Percentiles rank a stretch among this genome's conserved stretches.
Conservation (phyloP, 2,329 filamentous ascomycete species). For the Fusarium incarnatum region DNA sequence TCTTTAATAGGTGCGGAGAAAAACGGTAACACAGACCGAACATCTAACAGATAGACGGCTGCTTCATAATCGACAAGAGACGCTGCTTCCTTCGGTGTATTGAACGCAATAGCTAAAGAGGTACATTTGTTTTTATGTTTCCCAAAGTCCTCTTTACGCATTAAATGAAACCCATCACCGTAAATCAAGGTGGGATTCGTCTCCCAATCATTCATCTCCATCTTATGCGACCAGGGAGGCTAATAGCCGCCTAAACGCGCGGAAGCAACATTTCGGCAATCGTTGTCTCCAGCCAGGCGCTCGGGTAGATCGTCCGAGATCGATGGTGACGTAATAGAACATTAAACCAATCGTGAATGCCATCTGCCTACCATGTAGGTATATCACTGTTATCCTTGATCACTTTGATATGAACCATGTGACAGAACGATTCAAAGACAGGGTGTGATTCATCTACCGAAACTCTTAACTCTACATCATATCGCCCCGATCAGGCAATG, state of each 20-base stretch:
- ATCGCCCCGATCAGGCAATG: neutral
- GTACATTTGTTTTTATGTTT: neutral
- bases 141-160: neutral
- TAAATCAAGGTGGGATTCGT: neutral
- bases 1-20: neutral
- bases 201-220: neutral
- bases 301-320: slow-evolving; percentile 51
- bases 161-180: neutral
- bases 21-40: neutral
- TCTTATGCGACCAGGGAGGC: neutral
- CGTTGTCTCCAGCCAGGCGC: slow-evolving; percentile 25
- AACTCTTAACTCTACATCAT: neutral
- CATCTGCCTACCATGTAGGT: neutral
- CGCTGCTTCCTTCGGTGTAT: neutral
- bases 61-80: neutral
- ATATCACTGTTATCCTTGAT: neutral
- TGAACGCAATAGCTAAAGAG: neutral
- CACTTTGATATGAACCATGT: neutral
- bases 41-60: neutral
- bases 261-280: neutral
- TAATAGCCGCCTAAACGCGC: slow-evolving; percentile 4
- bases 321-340: slow-evolving; percentile 32
- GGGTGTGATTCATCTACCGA: neutral
- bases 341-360: neutral
- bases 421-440: neutral